Evolutionary conservation across 2,329 filamentous ascomycete genomes (phyloP).

Genomic region (Alternaria sp.): DNA sequence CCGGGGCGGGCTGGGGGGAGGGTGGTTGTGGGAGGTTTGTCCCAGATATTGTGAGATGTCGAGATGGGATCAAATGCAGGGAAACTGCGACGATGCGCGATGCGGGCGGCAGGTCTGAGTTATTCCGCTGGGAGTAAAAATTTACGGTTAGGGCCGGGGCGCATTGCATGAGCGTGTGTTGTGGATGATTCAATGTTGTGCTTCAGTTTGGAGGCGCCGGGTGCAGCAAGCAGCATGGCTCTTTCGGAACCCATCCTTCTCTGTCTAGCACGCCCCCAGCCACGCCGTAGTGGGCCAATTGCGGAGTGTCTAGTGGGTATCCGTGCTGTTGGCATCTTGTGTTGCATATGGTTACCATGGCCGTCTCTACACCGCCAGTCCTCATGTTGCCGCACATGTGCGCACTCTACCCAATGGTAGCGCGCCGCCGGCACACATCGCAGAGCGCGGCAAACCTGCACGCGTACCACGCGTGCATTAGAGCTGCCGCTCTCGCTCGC

Average conservation of each 20-base stretch:
- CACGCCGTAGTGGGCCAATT: slow-evolving; percentile 25
- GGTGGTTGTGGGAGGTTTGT: slow-evolving; percentile 10
- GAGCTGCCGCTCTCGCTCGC: slow-evolving; percentile 24
- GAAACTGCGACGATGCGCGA: slow-evolving; percentile 22
- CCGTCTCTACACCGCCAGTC: slow-evolving; percentile 40
- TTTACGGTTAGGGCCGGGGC: slow-evolving; percentile 31
- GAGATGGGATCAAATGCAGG: slow-evolving; percentile 31
- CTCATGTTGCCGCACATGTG: slow-evolving; percentile 16
- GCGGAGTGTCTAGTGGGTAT: slow-evolving; percentile 16
- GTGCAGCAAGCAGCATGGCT: slow-evolving; percentile 17
- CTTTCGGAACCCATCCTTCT: slow-evolving; percentile 25
- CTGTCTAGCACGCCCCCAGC: slow-evolving; percentile 30
- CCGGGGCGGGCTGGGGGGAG: slow-evolving; percentile 8
- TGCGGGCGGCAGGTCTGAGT: slow-evolving; percentile 26
- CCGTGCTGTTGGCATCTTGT: slow-evolving; percentile 17
- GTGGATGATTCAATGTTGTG: slow-evolving; percentile 21
- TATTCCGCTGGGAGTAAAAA: slow-evolving; percentile 27
- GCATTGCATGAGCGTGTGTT: slow-evolving; percentile 27
- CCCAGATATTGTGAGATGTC: slow-evolving; percentile 23
- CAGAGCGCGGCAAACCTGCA: slow-evolving; percentile 31
- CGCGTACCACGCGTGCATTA: slow-evolving; percentile 28
- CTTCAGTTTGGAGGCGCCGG: slow-evolving; percentile 14
- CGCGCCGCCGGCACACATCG: slow-evolving; percentile 22
- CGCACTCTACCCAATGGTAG: slow-evolving; percentile 13
- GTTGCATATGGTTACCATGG: slow-evolving; percentile 11